phyloP scores from a whole-genome alignment of 495 filamentous ascomycete genomes.

The Monascus purpureus region DNA sequence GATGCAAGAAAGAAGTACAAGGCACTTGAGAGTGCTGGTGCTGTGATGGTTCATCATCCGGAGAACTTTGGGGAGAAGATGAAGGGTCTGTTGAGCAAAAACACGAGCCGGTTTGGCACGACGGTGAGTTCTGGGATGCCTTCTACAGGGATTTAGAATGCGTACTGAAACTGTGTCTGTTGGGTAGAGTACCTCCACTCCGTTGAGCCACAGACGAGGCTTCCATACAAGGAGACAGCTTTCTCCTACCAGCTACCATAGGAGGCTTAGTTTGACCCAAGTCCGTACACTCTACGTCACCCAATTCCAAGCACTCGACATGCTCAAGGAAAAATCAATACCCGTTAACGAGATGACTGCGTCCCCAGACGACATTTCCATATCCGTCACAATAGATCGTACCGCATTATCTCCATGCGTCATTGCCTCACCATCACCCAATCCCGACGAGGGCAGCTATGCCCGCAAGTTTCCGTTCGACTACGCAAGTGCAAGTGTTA shows the following conservation, averaged over 20 bases:
- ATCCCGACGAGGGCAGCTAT: conserved; percentile 15
- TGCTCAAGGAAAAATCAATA: conserved; percentile 41
- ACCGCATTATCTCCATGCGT: conserved; percentile 50
- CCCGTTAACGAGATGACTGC: conserved; percentile 24
- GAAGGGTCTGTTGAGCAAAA: conserved; percentile 37
- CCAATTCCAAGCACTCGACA: conserved; percentile 40
- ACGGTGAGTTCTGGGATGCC: conserved; percentile 11
- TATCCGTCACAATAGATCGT: conserved; percentile 56
- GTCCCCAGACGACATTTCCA: conserved; percentile 26
- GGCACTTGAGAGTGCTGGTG: conserved; percentile 54
- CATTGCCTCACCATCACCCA: conserved; percentile 39
- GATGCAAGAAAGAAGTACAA: conserved; percentile 50
- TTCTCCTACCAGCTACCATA: conserved; percentile 3
- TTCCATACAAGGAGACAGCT: conserved; percentile 37
- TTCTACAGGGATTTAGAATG: not conserved
- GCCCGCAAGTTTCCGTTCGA: conserved; percentile 48
- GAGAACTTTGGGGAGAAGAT: conserved; percentile 65
- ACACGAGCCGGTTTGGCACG: conserved; percentile 9
- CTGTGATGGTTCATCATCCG: conserved; percentile 66
- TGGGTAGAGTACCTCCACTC: conserved; percentile 6
- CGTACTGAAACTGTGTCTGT: conserved; percentile 7
- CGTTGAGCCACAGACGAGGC: conserved; percentile 26
- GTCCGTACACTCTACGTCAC: conserved; percentile 45
- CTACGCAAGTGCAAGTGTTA: conserved; percentile 26
- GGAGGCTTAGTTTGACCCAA: conserved; percentile 14